Conservation (phyloP, 2,329 filamentous ascomycete genomes). For the Fusarium sp. region DNA sequence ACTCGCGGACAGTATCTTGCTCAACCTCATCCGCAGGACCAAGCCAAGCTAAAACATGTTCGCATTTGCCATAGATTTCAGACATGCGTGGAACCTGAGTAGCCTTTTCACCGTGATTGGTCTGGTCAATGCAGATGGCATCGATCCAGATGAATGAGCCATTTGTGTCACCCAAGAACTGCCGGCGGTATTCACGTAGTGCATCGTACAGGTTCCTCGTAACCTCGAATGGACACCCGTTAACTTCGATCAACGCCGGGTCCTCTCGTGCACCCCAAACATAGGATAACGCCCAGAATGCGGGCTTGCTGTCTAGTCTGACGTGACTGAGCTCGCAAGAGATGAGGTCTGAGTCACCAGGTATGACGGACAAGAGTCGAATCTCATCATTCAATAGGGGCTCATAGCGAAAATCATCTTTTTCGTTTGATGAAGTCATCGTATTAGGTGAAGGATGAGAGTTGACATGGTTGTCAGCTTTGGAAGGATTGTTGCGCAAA, state of each 20-base stretch:
- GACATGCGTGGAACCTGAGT: constrained; percentile 27
- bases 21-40: background rate
- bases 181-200: background rate
- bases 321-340: background rate
- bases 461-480: background rate
- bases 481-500: background rate
- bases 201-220: constrained; percentile 15
- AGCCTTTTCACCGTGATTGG: constrained; percentile 14
- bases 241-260: background rate
- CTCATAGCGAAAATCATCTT: background rate
- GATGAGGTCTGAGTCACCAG: background rate
- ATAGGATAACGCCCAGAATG: constrained; percentile 28
- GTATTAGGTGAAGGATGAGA: background rate
- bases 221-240: background rate
- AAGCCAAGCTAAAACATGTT: constrained; percentile 24
- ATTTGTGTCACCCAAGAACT: background rate
- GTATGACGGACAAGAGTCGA: background rate
- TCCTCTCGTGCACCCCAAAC: constrained; percentile 18
- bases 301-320: background rate
- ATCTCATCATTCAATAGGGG: background rate
- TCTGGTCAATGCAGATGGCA: constrained; percentile 28
- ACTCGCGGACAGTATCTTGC: accelerated
- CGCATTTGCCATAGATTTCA: constrained; percentile 24
- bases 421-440: background rate
- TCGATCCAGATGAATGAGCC: constrained; percentile 11